Conservation (phyloP, 1,139 yeast species). For the Oligophagozyma castellii region DNA sequence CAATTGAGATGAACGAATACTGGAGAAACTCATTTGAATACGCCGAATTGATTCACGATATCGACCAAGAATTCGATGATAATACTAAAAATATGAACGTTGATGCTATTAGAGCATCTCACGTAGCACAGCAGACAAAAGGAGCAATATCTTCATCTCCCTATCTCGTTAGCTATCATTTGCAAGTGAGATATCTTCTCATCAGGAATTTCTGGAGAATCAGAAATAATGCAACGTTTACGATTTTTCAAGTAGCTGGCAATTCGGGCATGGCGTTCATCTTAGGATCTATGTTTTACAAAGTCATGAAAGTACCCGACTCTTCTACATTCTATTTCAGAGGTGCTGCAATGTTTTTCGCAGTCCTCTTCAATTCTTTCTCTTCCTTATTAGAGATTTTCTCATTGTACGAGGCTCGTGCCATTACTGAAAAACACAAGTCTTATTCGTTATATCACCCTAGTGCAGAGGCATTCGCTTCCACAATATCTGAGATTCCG, state of each 20-base stretch:
- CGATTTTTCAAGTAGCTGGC: constrained; percentile 44
- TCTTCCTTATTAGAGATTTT: constrained; percentile 62
- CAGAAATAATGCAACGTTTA: constrained; percentile 52
- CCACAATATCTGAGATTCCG: constrained; percentile 56
- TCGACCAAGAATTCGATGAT: constrained; percentile 26
- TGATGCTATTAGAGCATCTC: constrained; percentile 32
- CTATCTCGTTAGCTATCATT: constrained; percentile 46
- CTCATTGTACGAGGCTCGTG: constrained; percentile 58
- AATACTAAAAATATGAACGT: constrained; percentile 5
- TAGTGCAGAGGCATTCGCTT: constrained; percentile 62
- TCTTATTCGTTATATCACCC: constrained; percentile 65
- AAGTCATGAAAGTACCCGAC: constrained; percentile 28
- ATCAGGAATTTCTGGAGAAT: constrained; percentile 51
- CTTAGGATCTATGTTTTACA: constrained; percentile 63
- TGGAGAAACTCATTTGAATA: constrained; percentile 59
- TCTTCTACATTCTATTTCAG: constrained; percentile 51
- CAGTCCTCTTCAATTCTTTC: constrained; percentile 65
- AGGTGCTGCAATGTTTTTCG: constrained; percentile 63
- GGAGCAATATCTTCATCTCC: constrained; percentile 42
- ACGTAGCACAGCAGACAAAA: constrained; percentile 44
- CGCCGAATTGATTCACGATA: constrained; percentile 27
- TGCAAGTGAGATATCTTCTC: constrained; percentile 52
- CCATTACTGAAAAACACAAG: constrained; percentile 69
- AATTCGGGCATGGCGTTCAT: constrained; percentile 64
- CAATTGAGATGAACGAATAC: constrained; percentile 52